These are phyloP conservation scores for Pelomyxa schiedti DNA, from an alignment of 78 protist genomes.

Conservation along the genomic window DNA sequence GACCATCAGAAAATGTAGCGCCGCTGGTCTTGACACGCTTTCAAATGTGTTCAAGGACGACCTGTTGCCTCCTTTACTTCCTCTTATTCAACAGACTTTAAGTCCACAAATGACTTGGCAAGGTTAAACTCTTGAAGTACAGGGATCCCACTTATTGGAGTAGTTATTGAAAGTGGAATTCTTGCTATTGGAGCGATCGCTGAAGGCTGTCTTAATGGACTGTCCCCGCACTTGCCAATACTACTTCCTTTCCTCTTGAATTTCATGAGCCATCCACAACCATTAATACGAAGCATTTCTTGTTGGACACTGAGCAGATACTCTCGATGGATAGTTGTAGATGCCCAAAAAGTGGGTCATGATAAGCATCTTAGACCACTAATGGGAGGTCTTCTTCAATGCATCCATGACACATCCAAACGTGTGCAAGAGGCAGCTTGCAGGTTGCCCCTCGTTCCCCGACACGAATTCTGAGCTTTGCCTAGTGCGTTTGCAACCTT, in stretches of 20 bases:
- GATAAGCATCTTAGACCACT: background rate
- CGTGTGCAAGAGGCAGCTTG: slow-evolving; percentile 84
- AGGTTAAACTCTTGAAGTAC: too few relatives aligned
- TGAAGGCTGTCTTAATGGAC: slow-evolving; percentile 43
- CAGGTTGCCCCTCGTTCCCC: slow-evolving; percentile 5
- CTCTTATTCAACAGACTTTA: slow-evolving; percentile 38
- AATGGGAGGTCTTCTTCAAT: slow-evolving; percentile 34
- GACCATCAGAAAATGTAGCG: slow-evolving; percentile 72
- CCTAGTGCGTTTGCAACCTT: slow-evolving; percentile 63
- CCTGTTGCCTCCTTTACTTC: slow-evolving; percentile 45
- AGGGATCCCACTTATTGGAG: too few relatives aligned
- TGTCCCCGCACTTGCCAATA: slow-evolving; percentile 20
- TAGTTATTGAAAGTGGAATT: slow-evolving; percentile 60
- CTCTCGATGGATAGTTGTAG: slow-evolving; percentile 15
- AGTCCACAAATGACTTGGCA: too few relatives aligned
- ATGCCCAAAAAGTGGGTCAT: background rate
- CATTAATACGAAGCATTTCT: slow-evolving; percentile 64
- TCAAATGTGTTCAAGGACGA: slow-evolving; percentile 22
- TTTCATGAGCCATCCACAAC: slow-evolving; percentile 43
- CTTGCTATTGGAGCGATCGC: slow-evolving; percentile 68
- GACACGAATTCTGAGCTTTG: too few relatives aligned
- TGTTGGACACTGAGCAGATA: slow-evolving; percentile 78
- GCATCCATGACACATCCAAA: slow-evolving; percentile 59
- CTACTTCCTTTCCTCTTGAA: slow-evolving; percentile 45
- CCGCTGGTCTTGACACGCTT: slow-evolving; percentile 60